A percentile compares a stretch with the other conserved stretches of the same genome.
These are phyloP conservation scores for Remersonia thermophila DNA, from an alignment of 2,329 filamentous ascomycete species.

Conservation along the genomic window DNA sequence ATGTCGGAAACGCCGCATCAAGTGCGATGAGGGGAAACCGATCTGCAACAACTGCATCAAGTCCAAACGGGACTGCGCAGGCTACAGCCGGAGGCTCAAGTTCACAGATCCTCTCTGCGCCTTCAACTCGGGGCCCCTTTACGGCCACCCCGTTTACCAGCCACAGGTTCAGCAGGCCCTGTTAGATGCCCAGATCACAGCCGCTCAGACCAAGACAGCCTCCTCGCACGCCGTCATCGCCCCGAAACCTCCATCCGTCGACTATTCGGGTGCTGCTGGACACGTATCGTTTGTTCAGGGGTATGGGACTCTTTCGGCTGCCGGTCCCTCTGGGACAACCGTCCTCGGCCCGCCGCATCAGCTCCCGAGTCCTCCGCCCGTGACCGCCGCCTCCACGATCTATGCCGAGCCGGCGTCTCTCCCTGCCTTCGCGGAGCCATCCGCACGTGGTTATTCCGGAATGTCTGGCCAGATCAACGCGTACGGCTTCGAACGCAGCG, in stretches of 20 bases:
- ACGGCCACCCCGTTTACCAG: conserved; percentile 33
- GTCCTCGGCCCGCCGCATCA: conserved; percentile 12
- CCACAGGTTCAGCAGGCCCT: conserved; percentile 33
- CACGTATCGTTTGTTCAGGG: conserved; percentile 21
- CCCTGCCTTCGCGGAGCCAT: neutral
- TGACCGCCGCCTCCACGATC: conserved; percentile 1
- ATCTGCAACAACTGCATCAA: conserved; percentile 77
- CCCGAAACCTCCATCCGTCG: conserved; percentile 34
- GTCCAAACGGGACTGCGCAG: conserved; percentile 72
- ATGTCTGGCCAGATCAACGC: neutral
- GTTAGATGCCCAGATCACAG: conserved; percentile 31
- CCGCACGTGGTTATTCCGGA: neutral
- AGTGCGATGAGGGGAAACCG: conserved; percentile 84
- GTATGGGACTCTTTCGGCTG: conserved; percentile 20
- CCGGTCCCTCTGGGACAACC: neutral
- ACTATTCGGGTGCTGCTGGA: conserved; percentile 23
- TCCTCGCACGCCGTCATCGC: conserved; percentile 35
- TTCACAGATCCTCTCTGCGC: conserved; percentile 63
- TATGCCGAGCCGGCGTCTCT: neutral
- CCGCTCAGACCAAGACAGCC: conserved; percentile 26
- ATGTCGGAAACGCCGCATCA: conserved; percentile 88
- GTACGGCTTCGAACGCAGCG: neutral
- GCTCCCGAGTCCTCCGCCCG: conserved; percentile 6
- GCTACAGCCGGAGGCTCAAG: conserved; percentile 68
- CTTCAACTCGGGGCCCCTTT: conserved; percentile 38